Evolutionary conservation across 2,329 filamentous ascomycete genomes (phyloP).

Genomic region (Aspergillus japonicus): DNA sequence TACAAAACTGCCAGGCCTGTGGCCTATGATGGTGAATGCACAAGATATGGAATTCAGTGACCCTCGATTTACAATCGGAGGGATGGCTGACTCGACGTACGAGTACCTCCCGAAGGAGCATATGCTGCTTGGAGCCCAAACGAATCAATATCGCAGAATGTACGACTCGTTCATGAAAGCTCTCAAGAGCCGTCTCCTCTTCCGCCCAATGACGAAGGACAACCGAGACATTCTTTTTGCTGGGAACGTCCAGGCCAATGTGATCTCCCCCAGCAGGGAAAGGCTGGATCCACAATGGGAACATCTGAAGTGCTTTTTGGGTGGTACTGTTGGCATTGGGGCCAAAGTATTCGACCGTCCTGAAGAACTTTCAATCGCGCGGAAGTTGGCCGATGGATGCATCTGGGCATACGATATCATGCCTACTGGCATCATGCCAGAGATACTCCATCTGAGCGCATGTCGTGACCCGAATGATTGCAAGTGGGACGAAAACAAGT

Average conservation of each 20-base stretch:
- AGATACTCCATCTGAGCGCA: slow-evolving; percentile 53
- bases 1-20: slow-evolving; percentile 73
- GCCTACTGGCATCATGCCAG: slow-evolving; percentile 62
- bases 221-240: slow-evolving; percentile 43
- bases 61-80: slow-evolving; percentile 43
- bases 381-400: slow-evolving; percentile 59
- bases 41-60: slow-evolving; percentile 30
- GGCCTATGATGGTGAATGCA: slow-evolving; percentile 71
- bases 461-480: slow-evolving; percentile 50
- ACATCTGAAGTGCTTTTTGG: slow-evolving; percentile 61
- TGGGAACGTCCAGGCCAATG: slow-evolving; percentile 27
- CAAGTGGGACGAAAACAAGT: slow-evolving; percentile 53
- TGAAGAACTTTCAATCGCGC: slow-evolving; percentile 56
- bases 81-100: slow-evolving; percentile 50
- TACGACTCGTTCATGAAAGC: slow-evolving; percentile 42
- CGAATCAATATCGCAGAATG: slow-evolving; percentile 44
- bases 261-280: slow-evolving; percentile 17
- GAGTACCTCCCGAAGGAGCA: slow-evolving; percentile 53
- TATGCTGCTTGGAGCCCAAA: slow-evolving; percentile 44
- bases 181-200: slow-evolving; percentile 44
- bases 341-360: slow-evolving; percentile 56
- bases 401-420: slow-evolving; percentile 61
- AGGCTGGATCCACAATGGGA: slow-evolving; percentile 46
- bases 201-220: slow-evolving; percentile 45
- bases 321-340: slow-evolving; percentile 61